Evolutionary conservation across 495 filamentous ascomycete genomes (phyloP).

Genomic region (Penicillium tannophilum): DNA sequence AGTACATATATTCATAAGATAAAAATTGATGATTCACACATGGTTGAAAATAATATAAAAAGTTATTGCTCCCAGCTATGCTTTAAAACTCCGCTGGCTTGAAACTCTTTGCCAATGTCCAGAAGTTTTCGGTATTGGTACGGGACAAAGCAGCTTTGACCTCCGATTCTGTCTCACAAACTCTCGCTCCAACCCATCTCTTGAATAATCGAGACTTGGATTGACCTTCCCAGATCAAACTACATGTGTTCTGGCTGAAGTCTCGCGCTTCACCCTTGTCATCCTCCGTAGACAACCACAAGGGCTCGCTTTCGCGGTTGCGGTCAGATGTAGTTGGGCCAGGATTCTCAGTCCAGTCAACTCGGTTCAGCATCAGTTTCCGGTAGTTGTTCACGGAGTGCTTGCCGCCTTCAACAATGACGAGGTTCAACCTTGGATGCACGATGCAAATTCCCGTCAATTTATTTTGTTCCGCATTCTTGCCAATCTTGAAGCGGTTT

Average conservation of each 20-base stretch:
- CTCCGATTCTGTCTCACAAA: slow-evolving; percentile 85
- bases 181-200: slow-evolving; percentile 75
- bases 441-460: slow-evolving; percentile 88
- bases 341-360: slow-evolving; percentile 91
- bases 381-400: slow-evolving; percentile 79
- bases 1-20: slow-evolving; percentile 21
- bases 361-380: slow-evolving; percentile 88
- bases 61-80: background rate
- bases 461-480: slow-evolving; percentile 84
- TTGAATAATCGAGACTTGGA: slow-evolving; percentile 74
- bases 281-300: slow-evolving; percentile 78
- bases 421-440: slow-evolving; percentile 81
- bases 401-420: slow-evolving; percentile 89
- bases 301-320: slow-evolving; percentile 60
- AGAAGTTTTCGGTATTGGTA: slow-evolving; percentile 92
- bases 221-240: slow-evolving; percentile 85
- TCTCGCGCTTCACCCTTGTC: slow-evolving; percentile 80
- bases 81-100: slow-evolving; percentile 36
- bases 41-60: slow-evolving; percentile 3
- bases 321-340: slow-evolving; percentile 63
- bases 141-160: slow-evolving; percentile 78
- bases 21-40: slow-evolving; percentile 16
- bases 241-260: slow-evolving; percentile 75
- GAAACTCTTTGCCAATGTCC: slow-evolving; percentile 84
- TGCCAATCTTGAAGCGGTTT: slow-evolving; percentile 88